These are phyloP conservation scores for Pichia exigua DNA, from an alignment of 805 yeast genomes.

Conservation along the genomic window DNA sequence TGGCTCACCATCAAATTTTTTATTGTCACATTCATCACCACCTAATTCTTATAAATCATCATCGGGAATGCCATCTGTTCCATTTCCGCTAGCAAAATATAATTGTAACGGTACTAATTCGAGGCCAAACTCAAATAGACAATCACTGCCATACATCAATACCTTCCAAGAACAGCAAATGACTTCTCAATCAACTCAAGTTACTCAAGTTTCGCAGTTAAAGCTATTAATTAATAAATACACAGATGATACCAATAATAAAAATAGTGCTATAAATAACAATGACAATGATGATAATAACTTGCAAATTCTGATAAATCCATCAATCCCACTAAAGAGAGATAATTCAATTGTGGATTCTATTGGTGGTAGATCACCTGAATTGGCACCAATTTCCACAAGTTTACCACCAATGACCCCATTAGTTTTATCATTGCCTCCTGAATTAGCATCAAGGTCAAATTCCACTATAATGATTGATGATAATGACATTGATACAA, in stretches of 20 bases:
- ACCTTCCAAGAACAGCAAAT: neutral
- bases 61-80: conserved; percentile 13
- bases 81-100: neutral
- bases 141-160: neutral
- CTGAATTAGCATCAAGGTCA: conserved; percentile 8
- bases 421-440: conserved; percentile 22
- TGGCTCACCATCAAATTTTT: conserved; percentile 49
- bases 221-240: neutral
- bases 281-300: neutral
- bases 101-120: neutral
- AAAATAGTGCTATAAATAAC: neutral
- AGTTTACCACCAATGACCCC: conserved; percentile 34
- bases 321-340: conserved; percentile 12
- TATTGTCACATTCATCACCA: conserved; percentile 47
- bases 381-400: conserved; percentile 28
- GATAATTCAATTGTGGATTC: conserved; percentile 21
- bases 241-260: neutral
- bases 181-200: neutral
- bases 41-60: conserved; percentile 31
- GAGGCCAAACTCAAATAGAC: conserved; percentile 5
- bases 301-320: neutral
- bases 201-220: neutral
- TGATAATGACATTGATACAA: conserved; percentile 9
- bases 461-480: conserved; percentile 8
- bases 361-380: conserved; percentile 28